A percentile compares a stretch with the other conserved stretches of the same genome.
phyloP scores from a whole-genome alignment of 139 green algal genomes.

The Coelastrella sp. region DNA sequence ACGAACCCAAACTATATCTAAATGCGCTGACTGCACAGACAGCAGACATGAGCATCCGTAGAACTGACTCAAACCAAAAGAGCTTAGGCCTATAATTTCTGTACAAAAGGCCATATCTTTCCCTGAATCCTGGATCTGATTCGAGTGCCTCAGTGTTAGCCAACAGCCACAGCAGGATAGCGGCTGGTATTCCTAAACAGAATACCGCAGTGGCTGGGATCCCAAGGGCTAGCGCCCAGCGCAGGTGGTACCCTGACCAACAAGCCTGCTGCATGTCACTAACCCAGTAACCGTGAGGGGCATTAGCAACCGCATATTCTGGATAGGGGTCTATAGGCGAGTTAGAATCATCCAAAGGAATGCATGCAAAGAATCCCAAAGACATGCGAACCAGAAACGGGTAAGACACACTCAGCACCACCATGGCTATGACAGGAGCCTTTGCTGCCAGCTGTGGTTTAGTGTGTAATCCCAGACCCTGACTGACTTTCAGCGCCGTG shows the following conservation, averaged over 20 bases:
- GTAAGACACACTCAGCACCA: constrained; percentile 12
- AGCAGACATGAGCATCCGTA: background rate
- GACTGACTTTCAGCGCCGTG: background rate
- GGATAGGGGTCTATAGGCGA: background rate
- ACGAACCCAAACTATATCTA: background rate
- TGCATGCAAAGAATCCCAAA: background rate
- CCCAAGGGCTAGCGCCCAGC: background rate
- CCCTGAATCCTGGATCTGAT: background rate
- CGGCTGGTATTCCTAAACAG: background rate
- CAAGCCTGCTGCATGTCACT: constrained; percentile 5
- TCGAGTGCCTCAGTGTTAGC: background rate
- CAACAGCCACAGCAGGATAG: background rate
- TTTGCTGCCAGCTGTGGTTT: background rate
- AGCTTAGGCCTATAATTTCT: background rate
- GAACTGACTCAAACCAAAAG: background rate
- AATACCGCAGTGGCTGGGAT: background rate
- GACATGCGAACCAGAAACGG: background rate
- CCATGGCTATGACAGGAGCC: background rate
- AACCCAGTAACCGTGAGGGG: background rate
- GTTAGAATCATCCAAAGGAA: background rate
- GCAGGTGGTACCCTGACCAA: background rate
- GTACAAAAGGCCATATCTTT: constrained; percentile 1
- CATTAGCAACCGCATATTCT: background rate
- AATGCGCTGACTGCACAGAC: background rate
- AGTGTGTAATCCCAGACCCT: background rate